These are phyloP conservation scores for Gymnopus androsaceus DNA, from an alignment of 1,284 basidiomycete species.

Conservation along the genomic window DNA sequence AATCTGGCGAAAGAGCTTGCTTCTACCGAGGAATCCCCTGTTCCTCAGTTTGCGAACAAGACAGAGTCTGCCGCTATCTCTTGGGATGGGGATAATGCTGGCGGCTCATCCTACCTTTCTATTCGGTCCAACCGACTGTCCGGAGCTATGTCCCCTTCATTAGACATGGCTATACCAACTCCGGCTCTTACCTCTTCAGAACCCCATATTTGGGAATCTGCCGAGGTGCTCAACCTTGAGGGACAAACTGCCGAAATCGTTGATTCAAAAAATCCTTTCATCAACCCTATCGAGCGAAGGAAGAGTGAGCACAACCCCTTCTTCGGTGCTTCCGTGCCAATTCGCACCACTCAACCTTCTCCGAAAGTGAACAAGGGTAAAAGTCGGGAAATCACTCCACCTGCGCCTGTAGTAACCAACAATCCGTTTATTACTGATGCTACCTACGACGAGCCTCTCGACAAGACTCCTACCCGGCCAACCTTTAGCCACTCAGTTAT, in stretches of 20 bases:
- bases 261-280: slow-evolving; percentile 43
- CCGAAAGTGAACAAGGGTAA: slow-evolving; percentile 24
- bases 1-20: slow-evolving; percentile 55
- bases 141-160: slow-evolving; percentile 48
- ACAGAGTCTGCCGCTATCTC: slow-evolving; percentile 44
- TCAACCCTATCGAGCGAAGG: slow-evolving; percentile 35
- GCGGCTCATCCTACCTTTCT: slow-evolving; percentile 53
- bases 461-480: slow-evolving; percentile 22
- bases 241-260: slow-evolving; percentile 30
- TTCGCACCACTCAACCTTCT: slow-evolving; percentile 19
- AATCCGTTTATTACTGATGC: slow-evolving; percentile 25
- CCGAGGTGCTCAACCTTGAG: slow-evolving; percentile 60
- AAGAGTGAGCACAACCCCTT: slow-evolving; percentile 62
- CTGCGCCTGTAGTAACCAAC: slow-evolving; percentile 36
- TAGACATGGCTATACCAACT: slow-evolving; percentile 58
- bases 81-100: slow-evolving; percentile 56
- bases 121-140: slow-evolving; percentile 38
- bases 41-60: slow-evolving; percentile 45
- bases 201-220: slow-evolving; percentile 68
- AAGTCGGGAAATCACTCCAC: slow-evolving; percentile 33
- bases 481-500: slow-evolving; percentile 31
- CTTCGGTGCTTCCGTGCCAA: slow-evolving; percentile 62
- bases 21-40: slow-evolving; percentile 35
- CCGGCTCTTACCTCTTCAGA: slow-evolving; percentile 51
- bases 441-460: slow-evolving; percentile 20